These are phyloP conservation scores for Pholiota molesta DNA, from an alignment of 768 basidiomycete genomes.

Conservation along the genomic window DNA sequence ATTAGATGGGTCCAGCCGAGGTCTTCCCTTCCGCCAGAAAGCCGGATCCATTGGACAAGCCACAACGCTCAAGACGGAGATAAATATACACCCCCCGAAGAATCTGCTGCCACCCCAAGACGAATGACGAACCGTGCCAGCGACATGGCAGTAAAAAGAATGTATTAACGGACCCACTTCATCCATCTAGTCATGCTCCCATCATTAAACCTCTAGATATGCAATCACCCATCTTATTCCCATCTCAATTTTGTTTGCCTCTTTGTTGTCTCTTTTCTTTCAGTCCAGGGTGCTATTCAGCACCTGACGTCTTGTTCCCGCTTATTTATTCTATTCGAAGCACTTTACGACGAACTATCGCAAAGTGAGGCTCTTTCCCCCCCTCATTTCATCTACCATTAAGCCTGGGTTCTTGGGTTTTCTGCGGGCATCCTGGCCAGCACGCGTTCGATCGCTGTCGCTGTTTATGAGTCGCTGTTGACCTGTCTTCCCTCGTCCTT, in stretches of 20 bases:
- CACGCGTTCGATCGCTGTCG: too few species aligned
- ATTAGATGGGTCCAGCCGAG: background rate
- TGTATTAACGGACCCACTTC: background rate
- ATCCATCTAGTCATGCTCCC: conserved; percentile 2
- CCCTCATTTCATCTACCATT: background rate
- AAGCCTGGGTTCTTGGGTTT: too few species aligned
- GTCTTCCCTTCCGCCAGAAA: too few species aligned
- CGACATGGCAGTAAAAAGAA: background rate
- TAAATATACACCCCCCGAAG: background rate
- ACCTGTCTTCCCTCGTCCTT: background rate
- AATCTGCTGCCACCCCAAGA: background rate
- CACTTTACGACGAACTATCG: background rate
- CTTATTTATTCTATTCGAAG: background rate
- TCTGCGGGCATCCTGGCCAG: too few species aligned
- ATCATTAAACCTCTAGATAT: conserved; percentile 10
- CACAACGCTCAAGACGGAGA: background rate
- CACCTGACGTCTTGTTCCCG: too few species aligned
- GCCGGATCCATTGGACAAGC: too few species aligned
- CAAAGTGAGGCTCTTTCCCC: background rate
- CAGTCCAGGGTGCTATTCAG: too few species aligned
- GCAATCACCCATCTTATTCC: background rate
- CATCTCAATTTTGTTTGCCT: background rate
- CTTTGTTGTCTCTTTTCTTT: background rate
- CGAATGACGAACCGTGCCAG: background rate
- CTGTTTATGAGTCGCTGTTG: too few species aligned